Base-by-base conservation (phyloP, 2,329 filamentous ascomycete species). In the Magnaporthales sp. region DNA sequence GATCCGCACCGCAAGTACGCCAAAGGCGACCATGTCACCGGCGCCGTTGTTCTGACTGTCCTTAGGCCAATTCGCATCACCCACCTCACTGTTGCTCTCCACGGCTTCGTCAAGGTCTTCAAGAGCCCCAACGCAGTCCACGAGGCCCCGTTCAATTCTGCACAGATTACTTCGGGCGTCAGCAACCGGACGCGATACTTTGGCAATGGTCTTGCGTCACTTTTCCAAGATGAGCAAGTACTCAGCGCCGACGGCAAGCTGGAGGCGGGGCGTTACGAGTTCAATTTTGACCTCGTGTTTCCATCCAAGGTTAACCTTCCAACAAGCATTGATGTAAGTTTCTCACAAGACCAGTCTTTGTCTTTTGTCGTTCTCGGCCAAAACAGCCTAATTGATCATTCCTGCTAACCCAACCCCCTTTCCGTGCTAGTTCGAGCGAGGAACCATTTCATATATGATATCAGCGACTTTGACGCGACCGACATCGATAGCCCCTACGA, bases 381-480 rank as follows among this genome's bases (percentile, higher is more conserved):
- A 10, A 15, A 15, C 56, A 27, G 13, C 26, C 26, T 24, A 13
- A 27, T 27, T 26, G 26, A 60, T 27, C 22, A 60, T 27, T 27
- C 56, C 26, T 26, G 11, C 54, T 58, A 11, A 22, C 8, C 2
- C 15, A n/a, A n/a, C n/a, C 10, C 5, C 5, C 1, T 62, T 7
- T n/a, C 19, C 15, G 11, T 19, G 1, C 19, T 77, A 98, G 93
- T 99, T 99, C 77, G 95, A 98, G 78, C 89, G 94, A 74, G 95
- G 95, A 46, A 93, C 92, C 1, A 92, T 99, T 72, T 90, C 91
- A 24, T 99, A 98, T 78, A 88, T 94, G 80, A 86, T 98, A 72
- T 94, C 92, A 6, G 90, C 94, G 32, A 97, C 93, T 9, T 77
- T 98, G 67, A 98, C 94, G 24, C 88, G 93, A 67, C 94, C 95